These are phyloP conservation scores for Tuctoria greenei DNA, from an alignment of 176 grass and related monocot genomes.

Conservation along the genomic window DNA sequence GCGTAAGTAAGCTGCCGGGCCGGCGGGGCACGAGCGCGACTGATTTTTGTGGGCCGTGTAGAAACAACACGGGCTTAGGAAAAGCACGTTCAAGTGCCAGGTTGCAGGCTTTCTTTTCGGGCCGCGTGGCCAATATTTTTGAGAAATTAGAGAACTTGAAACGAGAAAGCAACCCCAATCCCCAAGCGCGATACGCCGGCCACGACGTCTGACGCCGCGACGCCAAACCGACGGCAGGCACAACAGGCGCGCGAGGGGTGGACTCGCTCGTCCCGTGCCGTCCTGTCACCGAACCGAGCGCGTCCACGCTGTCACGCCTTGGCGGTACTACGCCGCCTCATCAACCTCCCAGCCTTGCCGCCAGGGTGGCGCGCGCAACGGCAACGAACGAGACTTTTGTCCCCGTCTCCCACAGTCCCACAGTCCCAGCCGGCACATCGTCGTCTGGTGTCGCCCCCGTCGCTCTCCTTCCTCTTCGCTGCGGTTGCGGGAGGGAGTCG, in stretches of 20 bases:
- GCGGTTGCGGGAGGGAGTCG: background rate
- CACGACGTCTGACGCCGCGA: background rate
- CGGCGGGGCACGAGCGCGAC: too few species aligned
- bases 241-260: background rate
- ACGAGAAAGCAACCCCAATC: too few species aligned
- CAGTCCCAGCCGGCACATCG: background rate
- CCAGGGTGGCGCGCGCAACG: too few species aligned
- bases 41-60: background rate
- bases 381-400: too few species aligned
- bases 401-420: too few species aligned
- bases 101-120: too few species aligned
- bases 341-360: background rate
- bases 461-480: background rate
- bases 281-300: background rate
- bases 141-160: too few species aligned
- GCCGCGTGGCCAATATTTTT: too few species aligned
- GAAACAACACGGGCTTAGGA: too few species aligned
- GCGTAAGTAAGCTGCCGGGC: background rate
- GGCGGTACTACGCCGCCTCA: background rate
- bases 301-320: conserved; percentile 12
- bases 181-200: too few species aligned
- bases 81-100: too few species aligned
- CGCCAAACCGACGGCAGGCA: background rate
- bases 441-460: background rate
- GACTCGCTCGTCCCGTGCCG: too few species aligned